phyloP scores from a whole-genome alignment of 176 grass and related monocot genomes.

The Eleusine indica region DNA sequence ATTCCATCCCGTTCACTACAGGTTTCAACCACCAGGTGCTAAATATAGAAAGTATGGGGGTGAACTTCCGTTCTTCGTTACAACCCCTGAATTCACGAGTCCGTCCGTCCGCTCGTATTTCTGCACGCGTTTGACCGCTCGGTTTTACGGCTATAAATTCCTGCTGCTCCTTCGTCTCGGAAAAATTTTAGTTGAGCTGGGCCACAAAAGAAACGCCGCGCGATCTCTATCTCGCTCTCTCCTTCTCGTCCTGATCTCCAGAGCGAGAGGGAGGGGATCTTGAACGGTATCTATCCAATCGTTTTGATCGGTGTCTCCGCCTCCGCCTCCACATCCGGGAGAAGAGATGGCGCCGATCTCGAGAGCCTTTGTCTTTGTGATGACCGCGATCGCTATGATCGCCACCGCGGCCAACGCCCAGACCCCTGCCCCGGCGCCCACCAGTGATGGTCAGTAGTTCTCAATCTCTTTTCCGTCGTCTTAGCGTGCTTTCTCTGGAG shows the following conservation, averaged over 20 bases:
- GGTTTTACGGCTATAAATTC: background rate
- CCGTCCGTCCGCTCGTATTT: background rate
- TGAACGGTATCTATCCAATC: background rate
- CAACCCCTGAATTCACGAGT: background rate
- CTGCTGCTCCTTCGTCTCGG: background rate
- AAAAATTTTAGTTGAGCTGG: background rate
- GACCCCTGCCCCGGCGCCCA: conserved; percentile 43
- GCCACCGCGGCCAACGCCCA: conserved; percentile 32
- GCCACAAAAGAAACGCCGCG: background rate
- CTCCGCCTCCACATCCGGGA: background rate
- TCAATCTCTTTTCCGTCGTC: background rate
- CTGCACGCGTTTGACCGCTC: background rate
- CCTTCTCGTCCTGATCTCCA: conserved; percentile 35
- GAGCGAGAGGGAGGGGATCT: conserved; percentile 34
- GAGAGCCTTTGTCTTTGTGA: background rate
- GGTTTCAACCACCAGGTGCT: background rate
- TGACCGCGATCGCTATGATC: conserved; percentile 18
- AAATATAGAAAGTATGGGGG: background rate
- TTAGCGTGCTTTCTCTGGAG: background rate
- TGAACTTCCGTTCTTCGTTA: background rate
- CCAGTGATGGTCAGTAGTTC: conserved; percentile 44
- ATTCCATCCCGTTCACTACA: background rate
- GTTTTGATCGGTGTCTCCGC: conserved; percentile 18
- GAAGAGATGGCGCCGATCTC: conserved; percentile 25
- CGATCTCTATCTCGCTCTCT: conserved; percentile 10